Conservation (phyloP, 495 filamentous ascomycete genomes). For the Talaromyces ruber region DNA sequence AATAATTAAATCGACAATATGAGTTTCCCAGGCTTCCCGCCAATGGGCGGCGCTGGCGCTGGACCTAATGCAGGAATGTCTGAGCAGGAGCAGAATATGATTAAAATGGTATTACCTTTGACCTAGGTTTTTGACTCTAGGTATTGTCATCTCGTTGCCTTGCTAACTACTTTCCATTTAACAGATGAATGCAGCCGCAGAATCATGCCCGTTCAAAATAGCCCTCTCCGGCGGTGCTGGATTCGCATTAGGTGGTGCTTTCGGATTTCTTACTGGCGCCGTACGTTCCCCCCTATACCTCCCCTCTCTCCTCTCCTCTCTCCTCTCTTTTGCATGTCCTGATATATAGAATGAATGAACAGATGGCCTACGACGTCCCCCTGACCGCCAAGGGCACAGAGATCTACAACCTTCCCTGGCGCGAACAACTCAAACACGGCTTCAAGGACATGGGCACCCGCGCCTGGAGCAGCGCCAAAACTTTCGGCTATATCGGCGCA, state of each 20-base stretch:
- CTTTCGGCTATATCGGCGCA: slow-evolving; percentile 86
- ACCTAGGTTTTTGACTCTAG: not conserved
- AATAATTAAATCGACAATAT: slow-evolving; percentile 16
- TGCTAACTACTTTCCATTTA: not conserved
- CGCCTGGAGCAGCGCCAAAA: slow-evolving; percentile 80
- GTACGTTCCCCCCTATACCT: slow-evolving; percentile 49
- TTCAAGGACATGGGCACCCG: slow-evolving; percentile 91
- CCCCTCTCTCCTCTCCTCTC: not conserved
- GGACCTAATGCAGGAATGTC: slow-evolving; percentile 30
- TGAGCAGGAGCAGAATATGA: slow-evolving; percentile 45
- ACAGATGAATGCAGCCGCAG: slow-evolving; percentile 79
- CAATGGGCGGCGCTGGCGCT: slow-evolving; percentile 17
- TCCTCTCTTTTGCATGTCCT: not conserved
- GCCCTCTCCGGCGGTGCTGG: slow-evolving; percentile 77
- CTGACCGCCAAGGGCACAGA: slow-evolving; percentile 54
- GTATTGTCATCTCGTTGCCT: not conserved
- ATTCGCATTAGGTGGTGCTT: slow-evolving; percentile 84
- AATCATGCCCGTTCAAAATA: slow-evolving; percentile 80
- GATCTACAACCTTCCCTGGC: slow-evolving; percentile 64
- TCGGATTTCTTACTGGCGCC: slow-evolving; percentile 91
- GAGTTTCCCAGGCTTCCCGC: slow-evolving; percentile 37
- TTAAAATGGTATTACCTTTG: slow-evolving; percentile 35
- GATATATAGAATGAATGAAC: slow-evolving; percentile 5
- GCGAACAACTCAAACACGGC: slow-evolving; percentile 70
- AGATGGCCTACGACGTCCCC: slow-evolving; percentile 91